Percentiles rank a stretch among this genome's conserved stretches.
Conservation (phyloP, 305 asterid genomes). For the Andrographis paniculata region DNA sequence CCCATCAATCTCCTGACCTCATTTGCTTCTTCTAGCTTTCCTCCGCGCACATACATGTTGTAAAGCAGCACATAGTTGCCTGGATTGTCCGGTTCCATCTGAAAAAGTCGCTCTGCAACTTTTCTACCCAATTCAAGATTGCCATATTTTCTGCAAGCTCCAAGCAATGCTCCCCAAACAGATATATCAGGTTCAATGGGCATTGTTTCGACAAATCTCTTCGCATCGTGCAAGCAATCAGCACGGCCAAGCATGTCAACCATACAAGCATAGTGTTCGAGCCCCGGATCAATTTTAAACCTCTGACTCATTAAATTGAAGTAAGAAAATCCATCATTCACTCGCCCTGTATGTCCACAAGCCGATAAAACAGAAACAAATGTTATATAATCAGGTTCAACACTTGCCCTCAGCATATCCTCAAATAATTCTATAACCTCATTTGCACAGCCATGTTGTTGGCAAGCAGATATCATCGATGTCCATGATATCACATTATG, state of each 20-base stretch:
- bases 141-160: constrained; percentile 44
- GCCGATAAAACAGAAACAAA: constrained; percentile 49
- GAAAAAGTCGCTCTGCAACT: constrained; percentile 32
- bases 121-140: constrained; percentile 33
- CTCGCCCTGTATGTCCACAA: constrained; percentile 44
- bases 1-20: constrained; percentile 42
- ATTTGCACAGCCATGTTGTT: constrained; percentile 38
- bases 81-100: constrained; percentile 36
- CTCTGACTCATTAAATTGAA: constrained; percentile 32
- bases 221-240: constrained; percentile 43
- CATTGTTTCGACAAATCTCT: constrained; percentile 33
- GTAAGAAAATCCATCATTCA: constrained; percentile 38
- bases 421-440: constrained; percentile 37
- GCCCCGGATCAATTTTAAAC: constrained; percentile 34
- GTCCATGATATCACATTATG: constrained; percentile 47
- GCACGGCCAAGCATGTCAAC: constrained; percentile 55
- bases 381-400: constrained; percentile 42
- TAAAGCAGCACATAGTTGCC: constrained; percentile 44
- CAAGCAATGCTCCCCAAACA: constrained; percentile 45
- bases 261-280: constrained; percentile 56
- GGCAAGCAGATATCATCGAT: constrained; percentile 44
- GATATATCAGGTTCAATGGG: constrained; percentile 39
- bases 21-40: constrained; percentile 37
- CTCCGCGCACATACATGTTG: constrained; percentile 33
- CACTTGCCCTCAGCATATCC: constrained; percentile 32